Evolutionary conservation across 2,329 filamentous ascomycete genomes (phyloP), one percentile per base, ranked within the genome.

Genomic region (Hypoxylon sp.): DNA sequence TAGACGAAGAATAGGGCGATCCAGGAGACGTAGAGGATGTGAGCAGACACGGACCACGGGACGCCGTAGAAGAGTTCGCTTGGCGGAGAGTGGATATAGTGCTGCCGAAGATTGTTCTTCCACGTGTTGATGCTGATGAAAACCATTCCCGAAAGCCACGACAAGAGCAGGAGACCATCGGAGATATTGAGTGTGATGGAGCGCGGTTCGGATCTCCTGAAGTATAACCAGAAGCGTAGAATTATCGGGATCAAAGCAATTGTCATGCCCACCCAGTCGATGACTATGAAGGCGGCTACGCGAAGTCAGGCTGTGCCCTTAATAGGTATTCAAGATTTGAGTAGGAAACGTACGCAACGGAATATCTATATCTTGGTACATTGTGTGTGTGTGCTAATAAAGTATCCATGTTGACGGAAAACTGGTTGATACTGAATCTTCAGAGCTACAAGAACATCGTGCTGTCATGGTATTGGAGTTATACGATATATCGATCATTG

Each of bases 221-320:
- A 62, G 13, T 72, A 72, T 25, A 74, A 51, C 70, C 70, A 74
- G 48, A 74, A 73, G n/a, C 72, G 65, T 19, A 74, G 70, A 19
- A 70, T 32, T 28, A 74, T 72, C 14, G 72, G 72, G 34, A 74
- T 59, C 6, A 73, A 57, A 14, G 72, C 72, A 13, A 74, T 4
- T 1, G 72, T 68, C 67, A 74, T 67, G 34, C 68, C 68, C 14
- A 60, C 32, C 52, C 71, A 74, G 64, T 74, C 72, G 21, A 74
- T 73, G 30, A 63, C 72, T 61, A 74, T 74, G 56, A 74, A 74
- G 19, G 72, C 72, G 38, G 72, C 72, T 74, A 43, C 17, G 19
- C 11, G 50, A 19, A 17, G 38, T 58, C 67, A 55, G 64, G 36
- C 19, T 41, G 7, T 19, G 36, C n/a, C 36, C 36, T 9, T 41